A percentile compares a stretch with the other conserved stretches of the same genome.
These are phyloP conservation scores for Wickerhamomyces sydowiorum DNA, from an alignment of 805 yeast genomes.

Conservation along the genomic window DNA sequence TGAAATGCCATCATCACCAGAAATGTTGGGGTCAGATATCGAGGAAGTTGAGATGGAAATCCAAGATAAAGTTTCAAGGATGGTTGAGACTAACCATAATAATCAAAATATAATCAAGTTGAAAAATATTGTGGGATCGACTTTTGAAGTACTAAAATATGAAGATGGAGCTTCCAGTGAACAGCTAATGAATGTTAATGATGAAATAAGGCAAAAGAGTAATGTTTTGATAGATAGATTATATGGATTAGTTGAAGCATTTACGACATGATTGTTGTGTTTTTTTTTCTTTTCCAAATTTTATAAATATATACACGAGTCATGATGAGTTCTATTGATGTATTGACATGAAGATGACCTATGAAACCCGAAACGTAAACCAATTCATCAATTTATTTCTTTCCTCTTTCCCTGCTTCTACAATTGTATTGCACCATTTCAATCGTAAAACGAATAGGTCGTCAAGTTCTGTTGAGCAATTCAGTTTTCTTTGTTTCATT, in stretches of 20 bases:
- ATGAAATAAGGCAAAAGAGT: constrained; percentile 7
- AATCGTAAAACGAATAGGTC: no score
- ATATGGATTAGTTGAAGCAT: constrained; percentile 11
- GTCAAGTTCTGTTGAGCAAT: no score
- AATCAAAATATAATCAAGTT: constrained; percentile 13
- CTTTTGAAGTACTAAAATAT: constrained; percentile 13
- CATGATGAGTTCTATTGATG: not conserved
- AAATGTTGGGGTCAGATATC: constrained; percentile 9
- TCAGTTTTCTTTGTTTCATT: no score
- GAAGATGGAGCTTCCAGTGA: constrained; percentile 6
- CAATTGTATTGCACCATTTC: no score
- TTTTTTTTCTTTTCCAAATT: not conserved
- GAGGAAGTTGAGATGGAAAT: constrained; percentile 18
- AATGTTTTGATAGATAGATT: constrained; percentile 6
- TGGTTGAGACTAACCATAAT: constrained; percentile 7
- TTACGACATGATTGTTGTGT: no score
- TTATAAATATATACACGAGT: constrained; percentile 2
- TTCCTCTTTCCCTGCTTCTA: no score
- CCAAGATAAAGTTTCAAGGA: constrained; percentile 7
- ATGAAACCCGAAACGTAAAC: no score
- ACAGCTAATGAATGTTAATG: constrained; percentile 9
- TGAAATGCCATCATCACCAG: constrained; percentile 19
- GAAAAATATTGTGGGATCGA: constrained; percentile 10
- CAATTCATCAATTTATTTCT: constrained; percentile 1
- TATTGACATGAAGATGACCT: not conserved